Percentiles rank a stretch among this genome's conserved stretches.
Evolutionary conservation across 371 early-diverging fungal species (phyloP).

Genomic region (Sporodiniella umbellata): DNA sequence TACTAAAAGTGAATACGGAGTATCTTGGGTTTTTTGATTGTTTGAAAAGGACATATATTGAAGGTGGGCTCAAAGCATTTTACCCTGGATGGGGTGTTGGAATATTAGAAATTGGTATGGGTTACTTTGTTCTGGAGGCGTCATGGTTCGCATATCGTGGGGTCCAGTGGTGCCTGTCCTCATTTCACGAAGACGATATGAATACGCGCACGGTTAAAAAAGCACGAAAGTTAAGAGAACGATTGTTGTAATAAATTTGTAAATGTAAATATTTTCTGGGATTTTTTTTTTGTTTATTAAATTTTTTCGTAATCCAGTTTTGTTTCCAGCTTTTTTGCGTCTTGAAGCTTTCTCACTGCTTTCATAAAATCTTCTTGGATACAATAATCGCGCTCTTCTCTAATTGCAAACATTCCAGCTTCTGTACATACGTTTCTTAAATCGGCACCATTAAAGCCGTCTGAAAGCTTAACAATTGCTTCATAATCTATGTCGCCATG

Average conservation of each 20-base stretch:
- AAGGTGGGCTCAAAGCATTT: conserved; percentile 40
- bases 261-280: too few species aligned
- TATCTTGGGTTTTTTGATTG: conserved; percentile 56
- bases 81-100: conserved; percentile 45
- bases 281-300: conserved; percentile 26
- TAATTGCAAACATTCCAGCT: conserved; percentile 99
- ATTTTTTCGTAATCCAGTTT: conserved; percentile 96
- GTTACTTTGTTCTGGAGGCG: conserved; percentile 38
- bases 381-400: conserved; percentile 98
- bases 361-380: conserved; percentile 99
- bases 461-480: conserved; percentile 96
- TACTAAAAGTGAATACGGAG: conserved; percentile 33
- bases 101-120: conserved; percentile 32
- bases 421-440: conserved; percentile 99
- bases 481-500: conserved; percentile 97
- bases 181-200: not conserved
- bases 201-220: conserved; percentile 14
- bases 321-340: conserved; percentile 98
- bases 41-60: conserved; percentile 17
- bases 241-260: conserved; percentile 2
- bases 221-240: conserved; percentile 19
- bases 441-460: conserved; percentile 99
- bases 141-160: conserved; percentile 37
- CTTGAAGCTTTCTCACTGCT: conserved; percentile 98
- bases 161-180: conserved; percentile 30